A percentile compares a stretch with the other conserved stretches of the same genome.
phyloP scores from a whole-genome alignment of 73 alveolate genomes.

The Loxodes magnus region DNA sequence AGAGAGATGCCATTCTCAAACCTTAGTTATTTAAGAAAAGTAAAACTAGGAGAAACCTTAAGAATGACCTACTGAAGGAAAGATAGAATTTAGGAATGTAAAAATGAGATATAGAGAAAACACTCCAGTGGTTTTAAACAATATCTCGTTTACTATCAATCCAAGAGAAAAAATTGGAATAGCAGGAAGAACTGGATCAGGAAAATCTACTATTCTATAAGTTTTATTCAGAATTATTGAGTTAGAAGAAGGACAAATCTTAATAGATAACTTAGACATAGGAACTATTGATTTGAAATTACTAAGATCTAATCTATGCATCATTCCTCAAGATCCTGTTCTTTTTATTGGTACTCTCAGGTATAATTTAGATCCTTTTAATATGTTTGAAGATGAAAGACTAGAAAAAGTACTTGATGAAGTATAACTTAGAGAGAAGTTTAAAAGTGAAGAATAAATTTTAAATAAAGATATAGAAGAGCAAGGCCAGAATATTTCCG shows the following conservation, averaged over 20 bases:
- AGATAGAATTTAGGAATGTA: conserved; percentile 35
- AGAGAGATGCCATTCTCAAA: conserved; percentile 2
- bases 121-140: conserved; percentile 43
- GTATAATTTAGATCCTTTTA: conserved; percentile 65
- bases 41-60: conserved; percentile 36
- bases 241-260: conserved; percentile 25
- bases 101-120: conserved; percentile 68
- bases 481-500: conserved; percentile 30
- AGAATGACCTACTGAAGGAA: conserved; percentile 50
- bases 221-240: conserved; percentile 27
- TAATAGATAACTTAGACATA: conserved; percentile 38
- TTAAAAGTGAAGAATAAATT: conserved; percentile 5
- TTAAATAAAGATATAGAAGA: conserved; percentile 15
- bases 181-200: conserved; percentile 97
- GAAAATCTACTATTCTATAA: conserved; percentile 80
- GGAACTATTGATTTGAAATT: conserved; percentile 39
- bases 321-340: conserved; percentile 62
- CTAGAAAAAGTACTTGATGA: conserved; percentile 33
- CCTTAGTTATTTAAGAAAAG: conserved; percentile 15
- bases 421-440: conserved; percentile 15
- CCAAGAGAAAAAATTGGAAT: conserved; percentile 85
- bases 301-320: conserved; percentile 41
- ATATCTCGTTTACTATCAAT: conserved; percentile 49
- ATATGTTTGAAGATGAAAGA: conserved; percentile 28
- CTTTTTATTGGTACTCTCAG: conserved; percentile 52